A percentile compares a stretch with the other conserved stretches of the same genome.
Conservation (phyloP, 116 monocot species). For the Papilionanthe hybrid region DNA sequence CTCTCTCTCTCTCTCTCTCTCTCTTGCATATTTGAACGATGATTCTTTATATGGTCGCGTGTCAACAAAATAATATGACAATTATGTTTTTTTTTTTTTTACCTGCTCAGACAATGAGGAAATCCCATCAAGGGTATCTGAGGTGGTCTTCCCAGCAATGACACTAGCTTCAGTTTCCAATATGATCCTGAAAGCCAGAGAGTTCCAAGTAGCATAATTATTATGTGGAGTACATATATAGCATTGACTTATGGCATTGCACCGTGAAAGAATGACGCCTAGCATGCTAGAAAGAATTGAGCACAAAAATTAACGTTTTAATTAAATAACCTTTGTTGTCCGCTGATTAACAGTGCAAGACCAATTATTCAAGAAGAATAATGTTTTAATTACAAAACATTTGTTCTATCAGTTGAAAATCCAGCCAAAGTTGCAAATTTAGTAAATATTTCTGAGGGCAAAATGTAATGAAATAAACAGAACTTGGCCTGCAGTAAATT, state of each 20-base stretch:
- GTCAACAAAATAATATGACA: neutral
- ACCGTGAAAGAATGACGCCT: neutral
- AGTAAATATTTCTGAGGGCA: neutral
- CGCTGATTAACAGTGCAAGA: too few relatives aligned
- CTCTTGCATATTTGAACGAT: neutral
- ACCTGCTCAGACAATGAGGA: conserved; percentile 29
- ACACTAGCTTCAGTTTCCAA: conserved; percentile 25
- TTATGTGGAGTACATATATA: neutral
- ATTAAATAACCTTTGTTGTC: too few relatives aligned
- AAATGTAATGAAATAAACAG: neutral
- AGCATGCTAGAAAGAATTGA: neutral
- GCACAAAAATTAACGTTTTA: neutral
- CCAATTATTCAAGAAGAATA: neutral
- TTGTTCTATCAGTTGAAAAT: neutral
- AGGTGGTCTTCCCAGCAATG: conserved; percentile 22
- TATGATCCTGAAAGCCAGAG: conserved; percentile 12
- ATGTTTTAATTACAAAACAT: neutral
- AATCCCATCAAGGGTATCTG: conserved; percentile 7
- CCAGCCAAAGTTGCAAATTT: neutral
- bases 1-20: neutral
- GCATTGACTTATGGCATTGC: neutral
- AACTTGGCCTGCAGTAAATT: too few relatives aligned
- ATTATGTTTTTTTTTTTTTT: neutral
- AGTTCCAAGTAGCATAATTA: neutral
- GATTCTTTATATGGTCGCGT: too few relatives aligned